Percentiles rank a stretch among this genome's conserved stretches.
phyloP scores from a whole-genome alignment of 768 basidiomycete genomes.

The Floccularia luteovirens region DNA sequence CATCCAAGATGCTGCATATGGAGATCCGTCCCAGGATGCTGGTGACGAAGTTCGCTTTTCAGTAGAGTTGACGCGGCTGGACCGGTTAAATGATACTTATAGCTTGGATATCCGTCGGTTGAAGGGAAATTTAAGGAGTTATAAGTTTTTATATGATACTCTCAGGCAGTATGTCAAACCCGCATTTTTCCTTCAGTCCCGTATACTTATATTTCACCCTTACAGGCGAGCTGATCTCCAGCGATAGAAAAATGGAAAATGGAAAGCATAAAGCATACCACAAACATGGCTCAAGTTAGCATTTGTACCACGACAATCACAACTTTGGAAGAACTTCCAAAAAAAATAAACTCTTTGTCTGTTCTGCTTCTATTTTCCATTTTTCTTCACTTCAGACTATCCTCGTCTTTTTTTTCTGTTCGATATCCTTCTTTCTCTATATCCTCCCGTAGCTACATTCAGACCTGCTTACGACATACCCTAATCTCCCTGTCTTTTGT shows the following conservation, averaged over 20 bases:
- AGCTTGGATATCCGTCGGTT: slow-evolving; percentile 87
- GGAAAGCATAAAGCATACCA: too few relatives aligned
- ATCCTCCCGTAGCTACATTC: not conserved
- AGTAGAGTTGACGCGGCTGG: slow-evolving; percentile 87
- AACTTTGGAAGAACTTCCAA: too few relatives aligned
- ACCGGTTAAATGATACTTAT: slow-evolving; percentile 85
- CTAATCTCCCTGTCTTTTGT: slow-evolving; percentile 10
- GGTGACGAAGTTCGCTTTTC: slow-evolving; percentile 97
- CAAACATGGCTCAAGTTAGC: too few relatives aligned
- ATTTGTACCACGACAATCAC: too few relatives aligned
- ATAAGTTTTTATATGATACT: slow-evolving; percentile 86
- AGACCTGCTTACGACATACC: slow-evolving; percentile 5
- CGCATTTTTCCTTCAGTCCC: too few relatives aligned
- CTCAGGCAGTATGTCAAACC: slow-evolving; percentile 83
- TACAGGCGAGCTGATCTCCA: slow-evolving; percentile 43
- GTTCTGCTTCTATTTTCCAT: not conserved
- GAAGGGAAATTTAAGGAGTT: slow-evolving; percentile 89
- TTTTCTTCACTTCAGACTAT: slow-evolving; percentile 4
- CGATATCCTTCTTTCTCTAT: slow-evolving; percentile 6
- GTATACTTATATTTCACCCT: too few relatives aligned
- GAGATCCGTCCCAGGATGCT: slow-evolving; percentile 70
- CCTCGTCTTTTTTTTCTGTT: slow-evolving; percentile 12
- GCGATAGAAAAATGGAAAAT: slow-evolving; percentile 14
- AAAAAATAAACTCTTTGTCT: too few relatives aligned
- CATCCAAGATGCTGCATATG: slow-evolving; percentile 59